phyloP scores from a whole-genome alignment of 805 yeast genomes.

The Kockiozyma suomiensis region DNA sequence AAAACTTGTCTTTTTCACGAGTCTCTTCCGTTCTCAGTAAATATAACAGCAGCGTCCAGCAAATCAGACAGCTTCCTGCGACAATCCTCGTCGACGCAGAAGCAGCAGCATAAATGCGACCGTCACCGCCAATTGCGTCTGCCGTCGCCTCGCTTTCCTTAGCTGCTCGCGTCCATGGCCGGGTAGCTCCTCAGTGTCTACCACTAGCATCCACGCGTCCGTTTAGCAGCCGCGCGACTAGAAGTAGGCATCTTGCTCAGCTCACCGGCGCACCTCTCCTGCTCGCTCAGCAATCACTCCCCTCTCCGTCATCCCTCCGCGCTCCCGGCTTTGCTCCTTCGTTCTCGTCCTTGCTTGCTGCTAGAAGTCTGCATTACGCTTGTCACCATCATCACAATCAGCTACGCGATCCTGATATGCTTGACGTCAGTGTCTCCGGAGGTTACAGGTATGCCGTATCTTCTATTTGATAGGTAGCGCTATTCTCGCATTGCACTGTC shows the following conservation, averaged over 20 bases:
- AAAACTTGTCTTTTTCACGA: no score
- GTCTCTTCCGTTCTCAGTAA: background rate
- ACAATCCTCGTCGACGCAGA: background rate
- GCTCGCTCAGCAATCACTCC: background rate
- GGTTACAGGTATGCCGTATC: constrained; percentile 19
- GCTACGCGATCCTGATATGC: constrained; percentile 27
- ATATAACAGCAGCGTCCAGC: no score
- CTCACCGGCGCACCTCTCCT: background rate
- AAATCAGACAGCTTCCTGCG: no score
- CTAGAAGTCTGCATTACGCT: constrained; percentile 16
- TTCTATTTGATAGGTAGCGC: background rate
- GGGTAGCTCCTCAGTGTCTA: constrained; percentile 19
- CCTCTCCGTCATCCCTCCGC: background rate
- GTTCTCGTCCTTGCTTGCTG: background rate
- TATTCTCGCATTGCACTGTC: no score
- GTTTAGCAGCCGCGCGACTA: background rate
- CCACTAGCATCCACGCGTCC: constrained; percentile 7
- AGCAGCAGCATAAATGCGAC: background rate
- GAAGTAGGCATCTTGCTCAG: constrained; percentile 2
- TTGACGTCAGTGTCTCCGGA: constrained; percentile 28
- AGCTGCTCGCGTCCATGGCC: constrained; percentile 8
- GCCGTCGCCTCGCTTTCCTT: background rate
- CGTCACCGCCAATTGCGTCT: constrained; percentile 2
- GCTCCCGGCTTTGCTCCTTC: background rate
- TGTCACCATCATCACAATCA: constrained; percentile 23